These are phyloP conservation scores for Hymenoscyphus linearis DNA, from an alignment of 2,329 filamentous ascomycete species.

Conservation along the genomic window DNA sequence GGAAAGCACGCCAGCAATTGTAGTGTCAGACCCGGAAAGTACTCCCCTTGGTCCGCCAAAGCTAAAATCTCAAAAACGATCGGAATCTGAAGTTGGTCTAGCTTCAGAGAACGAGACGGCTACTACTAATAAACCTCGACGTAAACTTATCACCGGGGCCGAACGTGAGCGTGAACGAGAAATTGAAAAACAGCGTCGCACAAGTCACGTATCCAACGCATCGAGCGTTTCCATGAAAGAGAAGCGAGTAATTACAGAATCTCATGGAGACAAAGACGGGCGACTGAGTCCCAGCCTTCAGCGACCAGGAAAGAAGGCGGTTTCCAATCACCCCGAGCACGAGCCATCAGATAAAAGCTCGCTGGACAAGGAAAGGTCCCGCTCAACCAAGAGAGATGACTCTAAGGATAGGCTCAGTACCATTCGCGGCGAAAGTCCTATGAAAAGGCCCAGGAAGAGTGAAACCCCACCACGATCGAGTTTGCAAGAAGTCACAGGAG, in stretches of 20 bases:
- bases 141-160: conserved; percentile 59
- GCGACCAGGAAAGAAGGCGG: conserved; percentile 15
- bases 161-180: conserved; percentile 40
- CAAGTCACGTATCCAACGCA: conserved; percentile 52
- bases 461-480: conserved; percentile 47
- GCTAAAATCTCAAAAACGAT: conserved; percentile 44
- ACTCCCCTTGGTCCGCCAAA: conserved; percentile 38
- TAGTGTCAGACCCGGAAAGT: conserved; percentile 26
- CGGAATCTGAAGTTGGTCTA: conserved; percentile 49
- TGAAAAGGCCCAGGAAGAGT: conserved; percentile 56
- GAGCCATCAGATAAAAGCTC: conserved; percentile 23
- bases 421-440: conserved; percentile 44
- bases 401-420: conserved; percentile 48
- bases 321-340: conserved; percentile 14
- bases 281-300: conserved; percentile 21
- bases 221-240: conserved; percentile 48
- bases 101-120: conserved; percentile 42
- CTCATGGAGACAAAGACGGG: conserved; percentile 43
- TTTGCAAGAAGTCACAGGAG: conserved; percentile 41
- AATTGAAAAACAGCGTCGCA: conserved; percentile 45
- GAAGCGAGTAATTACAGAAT: conserved; percentile 38
- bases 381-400: conserved; percentile 56
- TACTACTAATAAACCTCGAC: conserved; percentile 47
- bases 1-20: conserved; percentile 15
- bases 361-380: conserved; percentile 44